Evolutionary conservation across 192 early-diverging fungal genomes (phyloP), one percentile per base, ranked within the genome.

Genomic region (Coemansia aciculifera): DNA sequence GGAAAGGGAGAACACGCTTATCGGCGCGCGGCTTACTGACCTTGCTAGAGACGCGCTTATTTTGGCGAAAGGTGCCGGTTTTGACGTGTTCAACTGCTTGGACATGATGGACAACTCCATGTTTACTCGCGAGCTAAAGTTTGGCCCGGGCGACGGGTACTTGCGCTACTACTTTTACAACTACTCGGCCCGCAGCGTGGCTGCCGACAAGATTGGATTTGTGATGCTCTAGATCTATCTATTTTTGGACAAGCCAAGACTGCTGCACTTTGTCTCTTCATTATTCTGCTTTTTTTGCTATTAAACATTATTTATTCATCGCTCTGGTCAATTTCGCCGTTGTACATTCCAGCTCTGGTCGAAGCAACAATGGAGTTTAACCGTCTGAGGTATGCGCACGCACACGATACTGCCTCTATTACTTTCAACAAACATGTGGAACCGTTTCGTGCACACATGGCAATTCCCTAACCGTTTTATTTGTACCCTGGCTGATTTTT

Each of bases 111-210:
- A 95, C 62, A 99, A 99, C 82, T 59, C 73, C 5, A 56, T 85
- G 62, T 94, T 96, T 69, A 73, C 91, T 3, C 87, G 92, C 4
- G 89, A 92, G 27, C 89, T 96, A 23, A 91, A 91, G 71, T 99
- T 98, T 82, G 93, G 94, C 42, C 84, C 86, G 17, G 98, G 98
- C 44, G 96, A 99, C 68, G 98, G 98, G 1, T 87, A 88, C 74
- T 81, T 99, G 64, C 90, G 97, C 75, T 99, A 93, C 83, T 99
- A 99, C 76, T 76, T 99, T 65, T 99, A 94, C 85, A 99, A 99
- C 85, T 99, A 95, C 87, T 83, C 85, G 59, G 93, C 92, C 59
- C 87, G 86, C 56, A 82, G 86, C 11, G 74, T 97, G 32, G 74
- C 85, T 13, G 69, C 86, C 10, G 76, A 84, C 15, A 89, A 95